Percentiles rank a stretch among this genome's conserved stretches.
phyloP scores from a whole-genome alignment of 768 basidiomycete species.

The Lepiota venenata region DNA sequence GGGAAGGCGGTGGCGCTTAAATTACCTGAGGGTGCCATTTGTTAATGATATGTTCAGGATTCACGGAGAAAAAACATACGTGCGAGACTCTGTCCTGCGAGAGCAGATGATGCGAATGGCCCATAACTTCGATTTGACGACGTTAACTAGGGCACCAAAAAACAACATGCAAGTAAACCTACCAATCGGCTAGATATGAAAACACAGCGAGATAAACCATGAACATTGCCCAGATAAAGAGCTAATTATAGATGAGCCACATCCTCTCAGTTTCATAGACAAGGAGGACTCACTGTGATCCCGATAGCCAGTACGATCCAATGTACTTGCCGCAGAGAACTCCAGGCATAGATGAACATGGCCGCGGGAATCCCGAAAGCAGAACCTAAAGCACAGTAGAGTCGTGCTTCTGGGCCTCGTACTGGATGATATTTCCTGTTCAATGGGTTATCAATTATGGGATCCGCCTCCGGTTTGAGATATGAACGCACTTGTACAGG shows the following conservation, averaged over 20 bases:
- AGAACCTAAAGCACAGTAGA: constrained; percentile 54
- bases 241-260: constrained; percentile 18
- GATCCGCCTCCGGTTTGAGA: neutral
- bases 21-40: constrained; percentile 22
- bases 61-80: constrained; percentile 23
- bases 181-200: constrained; percentile 68
- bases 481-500: constrained; percentile 42
- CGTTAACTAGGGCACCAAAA: neutral
- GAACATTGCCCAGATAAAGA: constrained; percentile 47
- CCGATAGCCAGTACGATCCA: constrained; percentile 64
- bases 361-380: constrained; percentile 50
- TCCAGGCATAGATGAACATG: constrained; percentile 76
- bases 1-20: constrained; percentile 52
- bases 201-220: constrained; percentile 57
- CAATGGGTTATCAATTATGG: neutral
- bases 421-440: constrained; percentile 28
- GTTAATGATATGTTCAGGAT: neutral
- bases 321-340: constrained; percentile 47
- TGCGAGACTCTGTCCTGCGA: constrained; percentile 64
- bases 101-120: constrained; percentile 63
- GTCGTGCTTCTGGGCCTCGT: constrained; percentile 54
- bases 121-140: constrained; percentile 36
- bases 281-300: constrained; percentile 29
- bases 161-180: constrained; percentile 14
- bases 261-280: too few species aligned